Conservation (phyloP, 2,329 filamentous ascomycete species). For the Hypoxylon sp. region DNA sequence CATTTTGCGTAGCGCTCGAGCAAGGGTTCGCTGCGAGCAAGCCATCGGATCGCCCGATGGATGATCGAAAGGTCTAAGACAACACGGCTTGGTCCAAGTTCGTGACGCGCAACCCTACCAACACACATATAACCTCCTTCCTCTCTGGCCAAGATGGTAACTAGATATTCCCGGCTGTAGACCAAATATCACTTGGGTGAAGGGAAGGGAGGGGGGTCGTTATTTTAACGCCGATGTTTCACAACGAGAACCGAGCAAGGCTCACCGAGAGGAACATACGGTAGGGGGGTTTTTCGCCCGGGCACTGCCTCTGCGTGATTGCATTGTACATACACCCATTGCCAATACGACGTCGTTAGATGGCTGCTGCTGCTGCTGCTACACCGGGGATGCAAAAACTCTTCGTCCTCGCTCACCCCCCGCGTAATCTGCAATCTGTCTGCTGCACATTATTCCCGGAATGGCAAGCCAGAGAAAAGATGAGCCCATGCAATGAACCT, state of each 20-base stretch:
- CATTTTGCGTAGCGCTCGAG: conserved; percentile 33
- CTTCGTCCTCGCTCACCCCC: conserved; percentile 21
- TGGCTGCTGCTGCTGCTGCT: conserved; percentile 9
- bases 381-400: conserved; percentile 19
- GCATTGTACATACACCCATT: conserved; percentile 24
- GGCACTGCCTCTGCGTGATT: conserved; percentile 13
- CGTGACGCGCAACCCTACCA: conserved; percentile 1
- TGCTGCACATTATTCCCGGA: conserved; percentile 32
- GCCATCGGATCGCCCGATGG: conserved; percentile 39
- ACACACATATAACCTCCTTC: conserved; percentile 24
- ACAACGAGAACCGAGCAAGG: conserved; percentile 25
- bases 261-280: conserved; percentile 27
- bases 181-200: conserved; percentile 29
- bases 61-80: conserved; percentile 40
- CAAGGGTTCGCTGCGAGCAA: conserved; percentile 27
- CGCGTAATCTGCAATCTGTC: conserved; percentile 27
- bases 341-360: conserved; percentile 32
- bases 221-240: conserved; percentile 41
- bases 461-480: conserved; percentile 31
- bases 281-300: neutral
- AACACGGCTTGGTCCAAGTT: conserved; percentile 19
- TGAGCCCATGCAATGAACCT: conserved; percentile 33
- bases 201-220: conserved; percentile 16
- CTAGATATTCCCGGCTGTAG: conserved; percentile 36
- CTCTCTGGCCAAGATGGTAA: conserved; percentile 27